Base-by-base conservation (phyloP, 2,329 filamentous ascomycete species). In the Exophiala alcalophila region DNA sequence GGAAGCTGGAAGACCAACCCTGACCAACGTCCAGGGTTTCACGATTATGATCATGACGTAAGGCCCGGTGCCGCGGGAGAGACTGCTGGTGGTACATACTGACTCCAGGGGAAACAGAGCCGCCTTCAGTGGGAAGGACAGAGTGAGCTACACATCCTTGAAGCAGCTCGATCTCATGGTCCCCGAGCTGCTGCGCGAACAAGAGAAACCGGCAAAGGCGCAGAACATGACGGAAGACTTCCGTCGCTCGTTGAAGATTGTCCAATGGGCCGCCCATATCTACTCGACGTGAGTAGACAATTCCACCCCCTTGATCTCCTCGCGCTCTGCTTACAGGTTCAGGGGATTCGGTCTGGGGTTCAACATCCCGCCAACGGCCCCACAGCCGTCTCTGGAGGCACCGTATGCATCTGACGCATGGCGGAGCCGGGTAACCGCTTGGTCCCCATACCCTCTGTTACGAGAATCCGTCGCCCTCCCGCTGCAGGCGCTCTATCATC, bases 21-120 rank as follows among this genome's bases (percentile, higher is more conserved):
- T 68, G 24, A 42, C 60, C 12, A 66, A 61, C 36, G 58, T 66
- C 9, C 64, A 67, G 31, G 64, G 61, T 11, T 50, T 67, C 33
- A 52, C 59, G 12, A 39, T 64, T 16, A 61, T 66, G 58, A 60
- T 49, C 9, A 38, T 50, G 34, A 47, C 49, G 53, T 54, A 45
- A 41, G 49, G 32, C 14, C 2, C 5, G 6, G 3, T 23, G 12
- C 9, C 20, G 28, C 8, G 9, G 2, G 12, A 11, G 10, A 16
- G 10, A 16, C 21, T 10, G 16, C 23, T 26, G 26, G n/a, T 21
- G 26, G 18, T n/a, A 8, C n/a, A n/a, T n/a, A n/a, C n/a, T n/a
- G n/a, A n/a, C n/a, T n/a, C 6, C 15, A 10, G n/a, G n/a, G 12
- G 27, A 30, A 29, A 14, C 21, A 45, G 32, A 23, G 21, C 40